Base-by-base conservation (phyloP, 1,284 basidiomycete genomes). In the Ustilago sp. region DNA sequence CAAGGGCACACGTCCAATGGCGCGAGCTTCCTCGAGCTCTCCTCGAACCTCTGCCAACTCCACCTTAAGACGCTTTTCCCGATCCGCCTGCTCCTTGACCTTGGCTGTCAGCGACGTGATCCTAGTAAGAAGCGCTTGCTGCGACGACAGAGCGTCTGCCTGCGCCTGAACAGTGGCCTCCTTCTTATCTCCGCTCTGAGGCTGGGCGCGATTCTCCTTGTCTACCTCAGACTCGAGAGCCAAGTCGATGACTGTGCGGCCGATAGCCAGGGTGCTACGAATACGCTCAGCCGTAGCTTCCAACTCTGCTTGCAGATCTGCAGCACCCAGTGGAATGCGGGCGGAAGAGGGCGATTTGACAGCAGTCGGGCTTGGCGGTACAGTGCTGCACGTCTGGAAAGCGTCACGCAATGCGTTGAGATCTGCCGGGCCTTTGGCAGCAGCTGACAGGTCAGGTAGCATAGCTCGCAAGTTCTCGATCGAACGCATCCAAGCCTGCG, bases 381-480 rank as follows among this genome's bases (percentile, higher is more conserved):
- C 15, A 2, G 23, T 13, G n/a, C 9, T 28, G n/a, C 41, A 43
- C 13, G 66, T 43, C 34, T 75, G 58, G 68, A 78, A 68, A 23
- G 68, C 63, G 15, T 61, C 57, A 23, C 68, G 73, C 47, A 75
- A 35, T n/a, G 73, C 70, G 1, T 63, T 55, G 36, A 70, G 45
- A 23, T 67, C 66, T 7, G 68, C 61, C 36, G 68, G 67, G 39
- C 60, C 58, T 9, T 70, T 63, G 36, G 68, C 68, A 52, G 68
- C 68, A 2, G 64, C 64, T 28, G 68, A 17, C 17, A 71, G 32
- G 36, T 71, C 64, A 4, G 73, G 73, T 31, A 75, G 48, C 64
- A 75, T 70, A 15, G 68, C 68, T 13, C 63, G 67, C 45, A 74
- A 41, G n/a, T 32, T 50, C 53, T 69, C 67, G 17, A 36, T 67